Evolutionary conservation across 2,329 filamentous ascomycete species (phyloP).

Genomic region (Penicillium concentricum): DNA sequence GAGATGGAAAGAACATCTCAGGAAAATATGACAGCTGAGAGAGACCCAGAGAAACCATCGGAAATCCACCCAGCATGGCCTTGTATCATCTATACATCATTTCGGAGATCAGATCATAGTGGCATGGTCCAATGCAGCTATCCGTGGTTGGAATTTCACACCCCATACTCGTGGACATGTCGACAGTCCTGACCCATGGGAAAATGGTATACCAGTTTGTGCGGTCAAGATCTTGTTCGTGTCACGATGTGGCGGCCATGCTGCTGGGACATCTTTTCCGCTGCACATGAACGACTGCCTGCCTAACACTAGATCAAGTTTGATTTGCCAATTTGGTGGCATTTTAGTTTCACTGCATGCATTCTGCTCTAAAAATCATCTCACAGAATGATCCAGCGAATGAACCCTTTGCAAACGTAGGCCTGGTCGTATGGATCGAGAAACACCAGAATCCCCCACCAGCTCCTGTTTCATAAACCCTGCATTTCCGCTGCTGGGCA

Average conservation of each 20-base stretch:
- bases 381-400: slow-evolving; percentile 1
- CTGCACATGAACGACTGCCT: slow-evolving; percentile 11
- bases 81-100: slow-evolving; percentile 2
- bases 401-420: not conserved
- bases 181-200: not conserved
- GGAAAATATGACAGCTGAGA: not conserved
- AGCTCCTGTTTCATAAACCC: slow-evolving; percentile 23
- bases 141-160: slow-evolving; percentile 20
- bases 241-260: slow-evolving; percentile 36
- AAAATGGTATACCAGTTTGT: not conserved
- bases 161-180: not conserved
- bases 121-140: slow-evolving; percentile 19
- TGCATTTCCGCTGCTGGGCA: slow-evolving; percentile 10
- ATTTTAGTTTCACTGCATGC: slow-evolving; percentile 6
- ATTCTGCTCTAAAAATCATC: not conserved
- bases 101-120: slow-evolving; percentile 18
- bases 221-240: slow-evolving; percentile 4
- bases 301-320: slow-evolving; percentile 4
- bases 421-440: not conserved
- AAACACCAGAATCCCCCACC: slow-evolving; percentile 5
- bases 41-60: not conserved
- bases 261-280: slow-evolving; percentile 29
- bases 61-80: not conserved
- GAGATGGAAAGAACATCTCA: slow-evolving; percentile 14
- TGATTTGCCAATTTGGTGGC: slow-evolving; percentile 11